These are phyloP conservation scores for Chytridium lagenaria DNA, from an alignment of 371 early-diverging fungal species.

Conservation along the genomic window DNA sequence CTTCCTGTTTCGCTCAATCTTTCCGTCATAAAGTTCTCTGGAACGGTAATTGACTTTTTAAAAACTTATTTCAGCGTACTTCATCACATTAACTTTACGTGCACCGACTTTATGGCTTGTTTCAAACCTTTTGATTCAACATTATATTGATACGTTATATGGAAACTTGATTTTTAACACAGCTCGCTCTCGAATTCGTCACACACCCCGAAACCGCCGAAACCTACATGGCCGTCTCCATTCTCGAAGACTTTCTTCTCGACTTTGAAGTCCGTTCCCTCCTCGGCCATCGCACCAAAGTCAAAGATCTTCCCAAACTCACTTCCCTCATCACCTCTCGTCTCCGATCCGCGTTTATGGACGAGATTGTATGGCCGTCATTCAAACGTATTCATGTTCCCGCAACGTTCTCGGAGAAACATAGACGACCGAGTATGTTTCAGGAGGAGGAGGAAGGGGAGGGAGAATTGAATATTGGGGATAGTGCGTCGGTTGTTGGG, in stretches of 20 bases:
- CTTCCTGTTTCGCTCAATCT: conserved; percentile 85
- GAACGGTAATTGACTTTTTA: conserved; percentile 68
- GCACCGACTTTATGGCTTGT: too few species aligned
- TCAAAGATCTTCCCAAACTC: conserved; percentile 92
- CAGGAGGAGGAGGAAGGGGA: not conserved
- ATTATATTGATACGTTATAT: too few species aligned
- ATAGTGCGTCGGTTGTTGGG: not conserved
- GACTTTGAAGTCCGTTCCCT: conserved; percentile 87
- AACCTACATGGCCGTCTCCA: conserved; percentile 50
- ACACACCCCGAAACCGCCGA: conserved; percentile 49
- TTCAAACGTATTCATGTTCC: conserved; percentile 37
- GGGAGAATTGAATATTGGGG: not conserved
- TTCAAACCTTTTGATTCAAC: too few species aligned
- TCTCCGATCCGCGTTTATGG: conserved; percentile 69
- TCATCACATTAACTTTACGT: conserved; percentile 47
- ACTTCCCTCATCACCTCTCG: conserved; percentile 80
- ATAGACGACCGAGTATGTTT: not conserved
- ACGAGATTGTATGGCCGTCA: conserved; percentile 53
- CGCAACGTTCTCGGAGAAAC: not conserved
- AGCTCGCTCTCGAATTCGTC: conserved; percentile 67
- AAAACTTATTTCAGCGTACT: conserved; percentile 14
- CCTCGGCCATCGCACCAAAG: conserved; percentile 90
- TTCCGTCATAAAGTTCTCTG: conserved; percentile 84
- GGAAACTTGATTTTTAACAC: too few species aligned
- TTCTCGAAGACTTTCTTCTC: conserved; percentile 58